Evolutionary conservation across 2,329 filamentous ascomycete species (phyloP).

Genomic region (Rugonectria rugulosa): DNA sequence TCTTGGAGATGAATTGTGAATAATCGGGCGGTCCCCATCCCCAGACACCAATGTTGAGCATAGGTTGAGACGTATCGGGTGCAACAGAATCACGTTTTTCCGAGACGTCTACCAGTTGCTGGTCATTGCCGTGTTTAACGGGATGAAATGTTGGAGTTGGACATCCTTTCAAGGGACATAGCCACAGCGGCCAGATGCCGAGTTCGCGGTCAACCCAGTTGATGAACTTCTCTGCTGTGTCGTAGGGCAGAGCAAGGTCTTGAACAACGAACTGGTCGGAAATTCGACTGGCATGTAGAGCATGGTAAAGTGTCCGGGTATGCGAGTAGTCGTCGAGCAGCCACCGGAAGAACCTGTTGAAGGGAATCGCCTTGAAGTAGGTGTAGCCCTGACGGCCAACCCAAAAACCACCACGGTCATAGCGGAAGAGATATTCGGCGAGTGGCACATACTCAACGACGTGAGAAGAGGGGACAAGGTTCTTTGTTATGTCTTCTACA

Average conservation of each 20-base stretch:
- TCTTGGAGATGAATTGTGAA: slow-evolving; percentile 66
- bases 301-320: slow-evolving; percentile 68
- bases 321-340: slow-evolving; percentile 67
- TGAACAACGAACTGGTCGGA: slow-evolving; percentile 67
- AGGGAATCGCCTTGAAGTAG: slow-evolving; percentile 58
- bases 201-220: slow-evolving; percentile 39
- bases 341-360: slow-evolving; percentile 65
- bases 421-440: slow-evolving; percentile 64
- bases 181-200: slow-evolving; percentile 41
- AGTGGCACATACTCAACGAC: slow-evolving; percentile 36
- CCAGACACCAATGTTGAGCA: slow-evolving; percentile 74
- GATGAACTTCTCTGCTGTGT: slow-evolving; percentile 47
- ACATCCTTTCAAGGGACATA: slow-evolving; percentile 34
- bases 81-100: neutral
- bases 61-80: slow-evolving; percentile 30
- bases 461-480: neutral
- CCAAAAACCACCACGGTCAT: slow-evolving; percentile 73
- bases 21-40: slow-evolving; percentile 67
- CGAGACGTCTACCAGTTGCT: too few relatives aligned
- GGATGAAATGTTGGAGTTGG: slow-evolving; percentile 37
- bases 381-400: slow-evolving; percentile 66
- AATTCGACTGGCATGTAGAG: slow-evolving; percentile 65
- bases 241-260: slow-evolving; percentile 66
- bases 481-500: slow-evolving; percentile 48
- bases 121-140: accelerated